Evolutionary conservation across 805 yeast genomes (phyloP), one percentile per base, ranked within the genome.

Genomic region (Yamadazyma paraphyllophila): DNA sequence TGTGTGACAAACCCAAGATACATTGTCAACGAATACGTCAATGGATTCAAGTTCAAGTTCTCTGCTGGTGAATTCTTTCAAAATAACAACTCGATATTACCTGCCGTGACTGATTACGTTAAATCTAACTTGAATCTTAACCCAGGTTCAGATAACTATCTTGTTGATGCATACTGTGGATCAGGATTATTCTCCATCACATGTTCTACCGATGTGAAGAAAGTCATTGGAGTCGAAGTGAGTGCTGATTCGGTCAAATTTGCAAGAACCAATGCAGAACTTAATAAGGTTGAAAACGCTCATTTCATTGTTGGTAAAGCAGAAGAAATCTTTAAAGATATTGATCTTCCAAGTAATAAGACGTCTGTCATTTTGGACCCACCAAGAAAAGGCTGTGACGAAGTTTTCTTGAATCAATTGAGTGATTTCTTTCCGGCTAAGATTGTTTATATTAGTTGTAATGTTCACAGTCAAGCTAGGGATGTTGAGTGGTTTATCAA

Each of bases 21-120:
- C 48, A 81, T 88, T 42, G 94, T 92, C 44, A 80, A 81, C 7
- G 97, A 91, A 60, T 78, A 77, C 55, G 77, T 86, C 36, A 77
- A 80, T 48, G 96, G 92, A 1, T 81, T 76, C 63, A 77, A 82
- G 41, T 94, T 94, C 65, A 83, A 87, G 58, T 94, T 88, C 64
- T 83, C 90, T 27, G 97, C 97, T 0, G 96, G 96, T 45, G 96
- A 91, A 63, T 94, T 94, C 61, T 94, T 94, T 74, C 99, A 92
- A 67, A 92, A 92, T 68, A 92, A 92, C 67, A 91, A 90, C 64
- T 83, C 96, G 15, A 92, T 94, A 20, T 69, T 94, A 50, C 96
- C 97, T 2, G 63, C 72, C 2, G 95, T 94, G 14, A 85, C 96
- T 4, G 72, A 74, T 34, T 91, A 88, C 61, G 99, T 94, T 13